Base-by-base conservation (phyloP, 371 early-diverging fungal genomes). In the Enteropsectra breve region DNA sequence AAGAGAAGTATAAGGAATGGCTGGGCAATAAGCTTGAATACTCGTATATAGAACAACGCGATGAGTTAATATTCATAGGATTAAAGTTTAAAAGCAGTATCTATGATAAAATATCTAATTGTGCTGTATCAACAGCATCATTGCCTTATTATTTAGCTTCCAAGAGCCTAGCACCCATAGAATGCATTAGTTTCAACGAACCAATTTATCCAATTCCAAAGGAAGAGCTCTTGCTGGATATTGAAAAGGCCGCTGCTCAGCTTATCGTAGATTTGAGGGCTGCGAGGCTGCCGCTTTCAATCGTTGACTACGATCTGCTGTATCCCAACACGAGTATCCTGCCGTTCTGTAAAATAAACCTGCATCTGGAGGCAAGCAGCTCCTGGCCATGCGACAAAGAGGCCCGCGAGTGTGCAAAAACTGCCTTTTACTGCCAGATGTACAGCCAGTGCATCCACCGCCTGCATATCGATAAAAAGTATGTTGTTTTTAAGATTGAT, bases 341-440 rank as follows among this genome's bases (percentile, higher is more conserved):
- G 21, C 45, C 66, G 18, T 13, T 64, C 21, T 57, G 50, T 29
- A 40, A 58, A 21, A 32, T 26, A 24, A 36, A 46, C 33, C 29
- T 70, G 1, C 47, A 59, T 29, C 50, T 65, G 28, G 61, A 58
- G 30, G 37, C 40, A 6, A 24, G 47, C 30, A 55, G 11, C 15
- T 23, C 66, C 23, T 72, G 72, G 72, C 72, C 72, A 8, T 28
- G 61, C 6, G 55, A 62, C 38, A 2, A 36, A 15, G 63, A 72
- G 36, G 72, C 72, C 24, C 33, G 36, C 2, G 26, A 54, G 24
- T 67, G 54, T 57, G 72, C 60, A 6, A 72, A 72, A 40, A 68
- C 68, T 1, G 72, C 72, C 8, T 55, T 72, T 13, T 72, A 72
- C 36, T 72, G 72, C 60, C 36, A 47, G 30, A 34, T 65, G 23